Conservation (phyloP, 2,329 filamentous ascomycete species). For the Hymenoscyphus fraxineus region DNA sequence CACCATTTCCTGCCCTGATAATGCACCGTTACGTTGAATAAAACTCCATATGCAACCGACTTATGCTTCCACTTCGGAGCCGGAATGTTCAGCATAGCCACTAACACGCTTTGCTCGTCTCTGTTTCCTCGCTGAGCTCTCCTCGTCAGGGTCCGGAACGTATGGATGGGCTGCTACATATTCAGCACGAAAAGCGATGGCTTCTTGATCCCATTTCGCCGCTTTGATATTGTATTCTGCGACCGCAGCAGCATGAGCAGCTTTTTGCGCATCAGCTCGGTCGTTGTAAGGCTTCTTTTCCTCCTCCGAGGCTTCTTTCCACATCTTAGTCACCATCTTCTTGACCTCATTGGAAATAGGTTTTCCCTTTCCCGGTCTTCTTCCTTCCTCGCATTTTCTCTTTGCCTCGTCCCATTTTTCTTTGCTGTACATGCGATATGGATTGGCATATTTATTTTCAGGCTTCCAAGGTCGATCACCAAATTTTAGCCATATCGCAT, state of each 20-base stretch:
- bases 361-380: constrained; percentile 60
- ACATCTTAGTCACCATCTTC: constrained; percentile 82
- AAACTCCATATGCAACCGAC: neutral
- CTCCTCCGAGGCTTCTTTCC: constrained; percentile 71
- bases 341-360: constrained; percentile 77
- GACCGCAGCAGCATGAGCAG: constrained; percentile 55
- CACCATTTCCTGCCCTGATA: constrained; percentile 8
- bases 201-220: constrained; percentile 68
- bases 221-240: constrained; percentile 58
- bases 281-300: constrained; percentile 75
- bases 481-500: constrained; percentile 52
- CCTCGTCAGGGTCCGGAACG: constrained; percentile 36
- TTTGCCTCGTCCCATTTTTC: constrained; percentile 64
- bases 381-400: constrained; percentile 60
- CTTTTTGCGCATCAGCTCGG: constrained; percentile 67
- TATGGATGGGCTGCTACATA: constrained; percentile 54
- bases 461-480: constrained; percentile 75
- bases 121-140: constrained; percentile 32
- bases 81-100: constrained; percentile 35
- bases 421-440: constrained; percentile 87
- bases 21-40: constrained; percentile 8
- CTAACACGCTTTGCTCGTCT: constrained; percentile 34
- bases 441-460: constrained; percentile 70
- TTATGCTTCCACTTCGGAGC: constrained; percentile 28
- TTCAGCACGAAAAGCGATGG: constrained; percentile 48